These are phyloP conservation scores for Alternaria tenuissima DNA, from an alignment of 2,329 filamentous ascomycete genomes.

Conservation along the genomic window DNA sequence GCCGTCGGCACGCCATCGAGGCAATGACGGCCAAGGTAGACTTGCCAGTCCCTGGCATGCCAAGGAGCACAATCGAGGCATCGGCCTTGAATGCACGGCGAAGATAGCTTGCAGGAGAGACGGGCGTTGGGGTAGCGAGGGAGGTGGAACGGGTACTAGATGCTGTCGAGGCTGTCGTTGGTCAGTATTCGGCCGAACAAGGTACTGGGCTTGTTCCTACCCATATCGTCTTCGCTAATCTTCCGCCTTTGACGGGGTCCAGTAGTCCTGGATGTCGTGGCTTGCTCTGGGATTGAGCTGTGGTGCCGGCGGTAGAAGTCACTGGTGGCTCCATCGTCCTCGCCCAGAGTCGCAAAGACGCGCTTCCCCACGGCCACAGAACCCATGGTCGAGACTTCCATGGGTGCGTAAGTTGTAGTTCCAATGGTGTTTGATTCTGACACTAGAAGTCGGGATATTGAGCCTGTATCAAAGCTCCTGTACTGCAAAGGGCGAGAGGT, in stretches of 20 bases:
- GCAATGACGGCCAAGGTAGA: constrained; percentile 79
- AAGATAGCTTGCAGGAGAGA: constrained; percentile 26
- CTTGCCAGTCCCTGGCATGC: constrained; percentile 77
- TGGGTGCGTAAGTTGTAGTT: not conserved
- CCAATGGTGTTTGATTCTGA: not conserved
- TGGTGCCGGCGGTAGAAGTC: constrained; percentile 11
- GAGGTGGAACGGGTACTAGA: constrained; percentile 42
- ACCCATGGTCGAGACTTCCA: constrained; percentile 4
- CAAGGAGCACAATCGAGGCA: constrained; percentile 76
- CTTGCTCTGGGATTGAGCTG: constrained; percentile 3
- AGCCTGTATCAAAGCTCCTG: not conserved
- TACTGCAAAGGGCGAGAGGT: not conserved
- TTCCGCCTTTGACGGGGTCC: constrained; percentile 12
- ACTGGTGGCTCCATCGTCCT: constrained; percentile 13
- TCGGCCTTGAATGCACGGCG: constrained; percentile 62
- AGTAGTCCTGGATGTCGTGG: constrained; percentile 4
- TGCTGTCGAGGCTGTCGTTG: constrained; percentile 26
- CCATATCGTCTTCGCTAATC: constrained; percentile 15
- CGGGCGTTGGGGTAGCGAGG: constrained; percentile 36
- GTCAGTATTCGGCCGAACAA: constrained; percentile 12
- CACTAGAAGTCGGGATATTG: not conserved
- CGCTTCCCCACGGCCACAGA: constrained; percentile 12
- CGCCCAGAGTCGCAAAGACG: constrained; percentile 15
- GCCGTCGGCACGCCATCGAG: constrained; percentile 72
- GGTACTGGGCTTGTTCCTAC: constrained; percentile 14